phyloP scores from a whole-genome alignment of 441 rosid genomes.

The Daphne laureola region DNA sequence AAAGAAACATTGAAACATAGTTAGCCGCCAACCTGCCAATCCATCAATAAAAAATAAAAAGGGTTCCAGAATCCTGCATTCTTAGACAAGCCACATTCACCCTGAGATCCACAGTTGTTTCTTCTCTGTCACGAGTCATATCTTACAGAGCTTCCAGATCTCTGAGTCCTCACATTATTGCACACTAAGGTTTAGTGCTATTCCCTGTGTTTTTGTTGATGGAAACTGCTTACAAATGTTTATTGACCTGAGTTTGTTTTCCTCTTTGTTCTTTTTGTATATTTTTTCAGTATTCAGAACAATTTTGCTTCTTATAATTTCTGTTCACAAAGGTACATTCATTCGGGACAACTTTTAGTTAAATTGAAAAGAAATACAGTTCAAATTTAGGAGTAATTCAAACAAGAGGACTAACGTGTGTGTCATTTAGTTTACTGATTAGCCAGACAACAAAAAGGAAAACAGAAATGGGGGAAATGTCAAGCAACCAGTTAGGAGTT shows the following conservation, averaged over 20 bases:
- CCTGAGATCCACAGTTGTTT: slow-evolving; percentile 1
- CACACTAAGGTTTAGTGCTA: slow-evolving; percentile 2
- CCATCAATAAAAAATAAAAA: slow-evolving; percentile 18
- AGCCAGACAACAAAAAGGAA: neutral
- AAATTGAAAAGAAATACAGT: too few species aligned
- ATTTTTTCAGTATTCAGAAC: slow-evolving; percentile 11
- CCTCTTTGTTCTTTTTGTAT: neutral
- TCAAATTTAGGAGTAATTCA: too few species aligned
- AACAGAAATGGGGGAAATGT: slow-evolving; percentile 72
- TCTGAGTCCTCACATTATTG: neutral
- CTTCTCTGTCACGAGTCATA: neutral
- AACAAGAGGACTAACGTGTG: too few species aligned
- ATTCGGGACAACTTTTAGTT: neutral
- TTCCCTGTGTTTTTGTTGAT: too few species aligned
- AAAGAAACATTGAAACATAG: slow-evolving; percentile 12
- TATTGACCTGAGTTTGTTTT: neutral
- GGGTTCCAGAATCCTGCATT: slow-evolving; percentile 17
- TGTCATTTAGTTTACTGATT: neutral
- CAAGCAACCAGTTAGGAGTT: slow-evolving; percentile 78
- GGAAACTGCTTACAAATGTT: too few species aligned
- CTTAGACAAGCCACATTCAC: slow-evolving; percentile 28
- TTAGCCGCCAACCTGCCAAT: slow-evolving; percentile 37
- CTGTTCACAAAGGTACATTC: slow-evolving; percentile 3
- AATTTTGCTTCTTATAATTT: neutral
- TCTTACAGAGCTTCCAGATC: slow-evolving; percentile 8